These are phyloP conservation scores for Solanum hybrid DNA, from an alignment of 305 asterid genomes.

Conservation along the genomic window DNA sequence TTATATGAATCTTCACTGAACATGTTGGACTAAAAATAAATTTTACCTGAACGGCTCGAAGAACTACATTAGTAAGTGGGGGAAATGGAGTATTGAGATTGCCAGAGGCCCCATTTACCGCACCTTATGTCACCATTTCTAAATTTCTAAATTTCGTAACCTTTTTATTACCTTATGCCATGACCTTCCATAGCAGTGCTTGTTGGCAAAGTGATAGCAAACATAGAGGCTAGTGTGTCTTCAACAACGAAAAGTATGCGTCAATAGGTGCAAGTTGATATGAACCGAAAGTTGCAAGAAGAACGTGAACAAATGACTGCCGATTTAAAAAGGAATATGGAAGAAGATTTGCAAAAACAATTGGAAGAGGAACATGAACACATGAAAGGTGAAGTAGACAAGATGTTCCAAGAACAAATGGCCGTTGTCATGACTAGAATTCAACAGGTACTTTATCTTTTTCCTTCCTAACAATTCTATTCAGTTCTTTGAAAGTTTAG, in stretches of 20 bases:
- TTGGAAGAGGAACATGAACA: too few species aligned
- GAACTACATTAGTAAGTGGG: constrained; percentile 37
- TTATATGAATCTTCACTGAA: neutral
- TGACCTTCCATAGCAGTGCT: constrained; percentile 81
- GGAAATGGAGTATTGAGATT: constrained; percentile 40
- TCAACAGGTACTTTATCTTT: too few species aligned
- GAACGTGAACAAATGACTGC: neutral
- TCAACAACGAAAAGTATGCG: too few species aligned
- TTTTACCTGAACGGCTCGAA: constrained; percentile 60
- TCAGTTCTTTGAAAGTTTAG: too few species aligned
- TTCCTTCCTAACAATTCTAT: too few species aligned
- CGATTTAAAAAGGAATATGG: too few species aligned
- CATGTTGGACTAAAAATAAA: neutral
- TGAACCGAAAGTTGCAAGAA: neutral
- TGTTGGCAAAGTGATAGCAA: constrained; percentile 59
- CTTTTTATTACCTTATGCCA: constrained; percentile 93
- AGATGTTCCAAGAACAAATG: too few species aligned
- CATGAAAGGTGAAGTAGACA: too few species aligned
- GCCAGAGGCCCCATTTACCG: constrained; percentile 75
- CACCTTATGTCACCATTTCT: constrained; percentile 59
- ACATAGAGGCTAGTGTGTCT: neutral
- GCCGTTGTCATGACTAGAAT: too few species aligned
- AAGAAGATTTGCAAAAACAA: too few species aligned
- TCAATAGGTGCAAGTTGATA: too few species aligned
- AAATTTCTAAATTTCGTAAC: constrained; percentile 64